Conservation (phyloP, 1,284 basidiomycete species). For the Ustilago sp. region DNA sequence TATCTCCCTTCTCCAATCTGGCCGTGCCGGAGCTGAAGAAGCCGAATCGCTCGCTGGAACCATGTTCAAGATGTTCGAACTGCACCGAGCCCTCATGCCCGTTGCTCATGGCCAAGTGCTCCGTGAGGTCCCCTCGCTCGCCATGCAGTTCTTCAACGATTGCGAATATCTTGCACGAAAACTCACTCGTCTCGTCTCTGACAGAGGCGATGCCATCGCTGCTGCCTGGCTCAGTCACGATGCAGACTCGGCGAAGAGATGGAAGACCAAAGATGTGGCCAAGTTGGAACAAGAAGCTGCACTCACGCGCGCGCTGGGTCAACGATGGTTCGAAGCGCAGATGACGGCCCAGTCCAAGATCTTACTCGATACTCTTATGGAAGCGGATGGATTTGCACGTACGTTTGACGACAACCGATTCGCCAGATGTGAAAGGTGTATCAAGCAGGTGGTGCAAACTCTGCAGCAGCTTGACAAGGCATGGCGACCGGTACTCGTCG, state of each 20-base stretch:
- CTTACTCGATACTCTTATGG: slow-evolving; percentile 74
- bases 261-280: slow-evolving; percentile 19
- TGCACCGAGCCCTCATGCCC: slow-evolving; percentile 86
- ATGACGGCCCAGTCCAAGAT: slow-evolving; percentile 71
- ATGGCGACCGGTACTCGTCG: slow-evolving; percentile 76
- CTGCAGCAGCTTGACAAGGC: slow-evolving; percentile 77
- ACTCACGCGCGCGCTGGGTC: slow-evolving; percentile 44
- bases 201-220: slow-evolving; percentile 65
- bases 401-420: slow-evolving; percentile 82
- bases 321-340: slow-evolving; percentile 57
- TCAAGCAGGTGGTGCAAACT: slow-evolving; percentile 78
- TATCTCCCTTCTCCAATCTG: slow-evolving; percentile 16
- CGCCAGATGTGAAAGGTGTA: slow-evolving; percentile 79
- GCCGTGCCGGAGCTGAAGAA: neutral
- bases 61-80: slow-evolving; percentile 76
- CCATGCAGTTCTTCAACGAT: slow-evolving; percentile 88
- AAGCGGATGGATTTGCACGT: slow-evolving; percentile 79
- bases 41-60: slow-evolving; percentile 25
- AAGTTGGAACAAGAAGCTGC: slow-evolving; percentile 51
- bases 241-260: slow-evolving; percentile 23
- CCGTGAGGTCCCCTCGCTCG: slow-evolving; percentile 74
- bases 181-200: slow-evolving; percentile 56
- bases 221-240: slow-evolving; percentile 19
- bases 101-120: slow-evolving; percentile 76
- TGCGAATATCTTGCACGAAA: slow-evolving; percentile 77